Evolutionary conservation across 129 eudicot genomes (phyloP).

Genomic region (Mikania micrantha): DNA sequence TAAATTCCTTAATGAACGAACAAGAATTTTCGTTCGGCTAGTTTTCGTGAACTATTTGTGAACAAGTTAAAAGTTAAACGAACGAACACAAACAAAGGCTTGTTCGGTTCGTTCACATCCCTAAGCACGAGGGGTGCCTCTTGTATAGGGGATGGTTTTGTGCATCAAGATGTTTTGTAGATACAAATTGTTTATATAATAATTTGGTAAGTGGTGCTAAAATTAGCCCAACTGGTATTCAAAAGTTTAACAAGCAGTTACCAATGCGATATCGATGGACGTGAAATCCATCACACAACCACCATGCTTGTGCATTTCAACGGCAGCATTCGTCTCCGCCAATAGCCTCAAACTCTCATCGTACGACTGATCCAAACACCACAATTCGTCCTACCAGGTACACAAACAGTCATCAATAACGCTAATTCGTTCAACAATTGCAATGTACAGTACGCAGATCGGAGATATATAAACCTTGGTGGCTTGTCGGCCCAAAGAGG

Average conservation of each 20-base stretch:
- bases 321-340: slow-evolving; percentile 79
- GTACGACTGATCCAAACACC: slow-evolving; percentile 47
- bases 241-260: slow-evolving; percentile 16
- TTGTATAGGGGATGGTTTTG: too few relatives aligned
- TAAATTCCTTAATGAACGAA: too few relatives aligned
- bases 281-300: slow-evolving; percentile 60
- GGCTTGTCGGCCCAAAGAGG: slow-evolving; percentile 66
- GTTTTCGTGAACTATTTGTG: too few relatives aligned
- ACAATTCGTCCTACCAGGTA: slow-evolving; percentile 46
- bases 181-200: too few relatives aligned
- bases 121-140: too few relatives aligned
- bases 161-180: too few relatives aligned
- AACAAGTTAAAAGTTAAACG: too few relatives aligned
- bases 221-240: too few relatives aligned
- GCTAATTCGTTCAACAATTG: background rate
- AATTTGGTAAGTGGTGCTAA: too few relatives aligned
- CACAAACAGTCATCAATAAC: background rate
- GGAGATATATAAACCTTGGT: slow-evolving; percentile 37
- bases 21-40: too few relatives aligned
- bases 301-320: slow-evolving; percentile 74
- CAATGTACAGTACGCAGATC: background rate
- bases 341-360: slow-evolving; percentile 61
- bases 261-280: slow-evolving; percentile 47
- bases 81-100: too few relatives aligned
- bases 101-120: too few relatives aligned